Evolutionary conservation across 2,329 filamentous ascomycete genomes (phyloP).

Genomic region (Fusarium clavum): DNA sequence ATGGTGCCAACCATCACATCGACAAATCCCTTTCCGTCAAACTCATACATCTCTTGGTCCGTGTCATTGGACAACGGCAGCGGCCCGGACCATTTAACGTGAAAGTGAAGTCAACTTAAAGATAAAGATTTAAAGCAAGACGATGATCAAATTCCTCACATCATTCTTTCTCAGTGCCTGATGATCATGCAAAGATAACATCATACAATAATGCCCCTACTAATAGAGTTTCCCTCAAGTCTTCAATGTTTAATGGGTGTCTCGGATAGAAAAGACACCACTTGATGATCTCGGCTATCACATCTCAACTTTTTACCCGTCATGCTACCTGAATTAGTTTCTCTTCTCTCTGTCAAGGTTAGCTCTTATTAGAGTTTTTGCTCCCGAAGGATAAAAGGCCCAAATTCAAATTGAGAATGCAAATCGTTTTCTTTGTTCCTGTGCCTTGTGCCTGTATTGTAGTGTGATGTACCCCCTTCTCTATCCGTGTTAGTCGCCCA

Average conservation of each 20-base stretch:
- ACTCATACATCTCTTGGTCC: neutral
- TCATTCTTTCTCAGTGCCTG: slow-evolving; percentile 24
- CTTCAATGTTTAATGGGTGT: neutral
- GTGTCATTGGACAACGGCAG: slow-evolving; percentile 31
- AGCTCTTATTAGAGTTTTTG: slow-evolving; percentile 11
- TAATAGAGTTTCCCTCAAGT: slow-evolving; percentile 16
- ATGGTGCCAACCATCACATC: slow-evolving; percentile 6
- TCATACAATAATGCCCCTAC: slow-evolving; percentile 13
- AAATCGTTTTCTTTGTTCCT: slow-evolving; percentile 25
- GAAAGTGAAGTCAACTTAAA: slow-evolving; percentile 1
- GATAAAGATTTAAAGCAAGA: neutral
- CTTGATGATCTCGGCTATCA: slow-evolving; percentile 24
- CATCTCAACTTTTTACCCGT: slow-evolving; percentile 23
- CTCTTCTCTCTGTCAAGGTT: neutral
- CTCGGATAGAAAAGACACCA: slow-evolving; percentile 6
- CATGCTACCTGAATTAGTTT: neutral
- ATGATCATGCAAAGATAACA: slow-evolving; percentile 29
- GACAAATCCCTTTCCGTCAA: slow-evolving; percentile 8
- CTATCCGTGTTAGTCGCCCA: slow-evolving; percentile 13
- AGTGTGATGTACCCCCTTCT: slow-evolving; percentile 10
- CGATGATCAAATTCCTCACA: slow-evolving; percentile 38
- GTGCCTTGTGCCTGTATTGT: slow-evolving; percentile 22
- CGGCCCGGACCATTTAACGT: slow-evolving; percentile 25
- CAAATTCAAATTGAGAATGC: slow-evolving; percentile 18
- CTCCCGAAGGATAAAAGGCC: neutral